These are phyloP conservation scores for Piper longum DNA, from an alignment of 164 flowering plant species.

Conservation along the genomic window DNA sequence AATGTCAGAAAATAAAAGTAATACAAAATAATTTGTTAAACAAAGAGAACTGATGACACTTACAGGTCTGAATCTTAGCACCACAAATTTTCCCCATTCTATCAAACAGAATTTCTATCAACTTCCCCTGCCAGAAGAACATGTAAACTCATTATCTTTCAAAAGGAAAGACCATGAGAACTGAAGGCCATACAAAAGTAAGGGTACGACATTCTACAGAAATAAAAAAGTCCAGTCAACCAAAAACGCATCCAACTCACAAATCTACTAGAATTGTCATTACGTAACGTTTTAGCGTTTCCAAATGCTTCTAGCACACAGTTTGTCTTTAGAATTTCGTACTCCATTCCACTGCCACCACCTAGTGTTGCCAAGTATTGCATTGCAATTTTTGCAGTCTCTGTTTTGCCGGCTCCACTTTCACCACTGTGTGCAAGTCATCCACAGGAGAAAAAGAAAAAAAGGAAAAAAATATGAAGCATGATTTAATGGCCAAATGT, in stretches of 20 bases:
- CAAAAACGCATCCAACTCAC: slow-evolving; percentile 11
- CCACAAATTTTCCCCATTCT: slow-evolving; percentile 61
- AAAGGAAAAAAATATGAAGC: not conserved
- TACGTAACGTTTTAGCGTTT: slow-evolving; percentile 83
- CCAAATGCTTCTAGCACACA: slow-evolving; percentile 89
- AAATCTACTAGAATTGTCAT: slow-evolving; percentile 86
- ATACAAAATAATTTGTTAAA: not conserved
- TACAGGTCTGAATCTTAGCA: slow-evolving; percentile 81
- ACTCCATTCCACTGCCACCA: slow-evolving; percentile 48
- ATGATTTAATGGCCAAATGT: not conserved
- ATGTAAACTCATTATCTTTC: not conserved
- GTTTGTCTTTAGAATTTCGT: slow-evolving; percentile 46
- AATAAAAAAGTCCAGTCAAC: not conserved
- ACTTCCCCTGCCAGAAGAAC: slow-evolving; percentile 53
- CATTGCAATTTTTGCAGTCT: slow-evolving; percentile 74
- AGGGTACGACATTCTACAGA: not conserved
- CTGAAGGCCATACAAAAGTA: too few relatives aligned
- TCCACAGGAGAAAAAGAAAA: slow-evolving; percentile 1
- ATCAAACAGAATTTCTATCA: slow-evolving; percentile 72
- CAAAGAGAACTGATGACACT: slow-evolving; percentile 14
- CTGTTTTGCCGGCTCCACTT: slow-evolving; percentile 94
- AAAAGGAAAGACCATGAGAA: not conserved
- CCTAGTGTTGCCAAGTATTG: slow-evolving; percentile 62
- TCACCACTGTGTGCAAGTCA: slow-evolving; percentile 46
- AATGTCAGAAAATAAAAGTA: slow-evolving; percentile 1